Conservation (phyloP, 2,329 filamentous ascomycete genomes). For the Talaromyces sp. region DNA sequence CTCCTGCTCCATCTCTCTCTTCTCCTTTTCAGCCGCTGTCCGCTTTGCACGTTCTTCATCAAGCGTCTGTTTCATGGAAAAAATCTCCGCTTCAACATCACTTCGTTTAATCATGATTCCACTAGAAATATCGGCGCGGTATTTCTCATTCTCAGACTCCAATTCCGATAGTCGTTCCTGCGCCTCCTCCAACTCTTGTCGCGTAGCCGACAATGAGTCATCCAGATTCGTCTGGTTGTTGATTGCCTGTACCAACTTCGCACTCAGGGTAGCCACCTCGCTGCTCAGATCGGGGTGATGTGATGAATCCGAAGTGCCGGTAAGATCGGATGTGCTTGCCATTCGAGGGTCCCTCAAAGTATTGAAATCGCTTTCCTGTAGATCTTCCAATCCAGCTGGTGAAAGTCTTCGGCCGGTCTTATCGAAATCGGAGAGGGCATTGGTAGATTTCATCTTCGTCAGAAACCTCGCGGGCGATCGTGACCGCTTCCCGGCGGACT, state of each 20-base stretch:
- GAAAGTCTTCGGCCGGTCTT: slow-evolving; percentile 27
- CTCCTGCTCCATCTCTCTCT: slow-evolving; percentile 87
- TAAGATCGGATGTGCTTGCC: slow-evolving; percentile 34
- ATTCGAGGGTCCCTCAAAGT: slow-evolving; percentile 47
- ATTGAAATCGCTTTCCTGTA: slow-evolving; percentile 43
- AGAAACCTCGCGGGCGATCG: slow-evolving; percentile 37
- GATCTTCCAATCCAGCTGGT: slow-evolving; percentile 29
- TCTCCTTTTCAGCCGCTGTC: slow-evolving; percentile 68
- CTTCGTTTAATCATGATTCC: slow-evolving; percentile 74
- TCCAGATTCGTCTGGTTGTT: slow-evolving; percentile 93
- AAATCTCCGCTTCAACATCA: slow-evolving; percentile 70
- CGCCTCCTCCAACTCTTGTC: slow-evolving; percentile 76
- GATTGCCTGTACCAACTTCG: slow-evolving; percentile 94
- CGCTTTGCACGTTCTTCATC: slow-evolving; percentile 65
- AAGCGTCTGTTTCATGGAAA: slow-evolving; percentile 55
- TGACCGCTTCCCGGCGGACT: slow-evolving; percentile 35
- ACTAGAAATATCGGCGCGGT: slow-evolving; percentile 65
- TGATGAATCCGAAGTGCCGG: slow-evolving; percentile 33
- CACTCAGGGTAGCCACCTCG: slow-evolving; percentile 86
- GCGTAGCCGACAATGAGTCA: slow-evolving; percentile 76
- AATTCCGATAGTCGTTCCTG: slow-evolving; percentile 65
- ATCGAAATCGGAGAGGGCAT: slow-evolving; percentile 34
- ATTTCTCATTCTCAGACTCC: slow-evolving; percentile 66
- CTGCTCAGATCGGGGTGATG: slow-evolving; percentile 60
- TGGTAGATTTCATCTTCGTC: slow-evolving; percentile 46